Percentiles rank a stretch among this genome's conserved stretches.
These are phyloP conservation scores for Eimeria maxima DNA, from an alignment of 169 alveolate species.

Conservation along the genomic window DNA sequence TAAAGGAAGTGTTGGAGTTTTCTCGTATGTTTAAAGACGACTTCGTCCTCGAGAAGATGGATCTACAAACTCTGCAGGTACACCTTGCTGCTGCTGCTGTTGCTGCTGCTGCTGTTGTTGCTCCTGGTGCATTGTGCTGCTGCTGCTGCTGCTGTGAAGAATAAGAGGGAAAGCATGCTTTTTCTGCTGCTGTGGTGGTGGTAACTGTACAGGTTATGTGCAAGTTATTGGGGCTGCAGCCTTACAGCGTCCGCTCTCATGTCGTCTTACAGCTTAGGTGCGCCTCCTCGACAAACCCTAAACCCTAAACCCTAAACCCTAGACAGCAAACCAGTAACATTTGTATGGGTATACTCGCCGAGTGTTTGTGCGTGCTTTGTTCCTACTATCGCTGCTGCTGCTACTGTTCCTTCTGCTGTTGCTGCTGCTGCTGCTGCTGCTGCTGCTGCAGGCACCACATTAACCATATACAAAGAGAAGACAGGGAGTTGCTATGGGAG, in stretches of 20 bases:
- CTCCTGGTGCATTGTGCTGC: background rate
- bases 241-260: slow-evolving; percentile 91
- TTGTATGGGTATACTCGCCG: too few species aligned
- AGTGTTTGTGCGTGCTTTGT: too few species aligned
- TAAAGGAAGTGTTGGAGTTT: slow-evolving; percentile 84
- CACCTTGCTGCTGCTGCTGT: background rate
- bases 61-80: slow-evolving; percentile 90
- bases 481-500: slow-evolving; percentile 92
- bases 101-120: background rate
- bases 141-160: too few species aligned
- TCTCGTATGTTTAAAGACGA: slow-evolving; percentile 92
- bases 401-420: background rate
- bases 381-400: background rate
- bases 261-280: slow-evolving; percentile 90
- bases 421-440: slow-evolving; percentile 88
- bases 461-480: slow-evolving; percentile 91
- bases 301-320: background rate
- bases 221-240: slow-evolving; percentile 91
- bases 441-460: slow-evolving; percentile 88
- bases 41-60: slow-evolving; percentile 92
- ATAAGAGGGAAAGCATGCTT: too few species aligned
- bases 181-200: too few species aligned
- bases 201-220: slow-evolving; percentile 89
- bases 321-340: too few species aligned
- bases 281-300: background rate